Conservation (phyloP, 2,329 filamentous ascomycete genomes). For the Sarocladium strictum region DNA sequence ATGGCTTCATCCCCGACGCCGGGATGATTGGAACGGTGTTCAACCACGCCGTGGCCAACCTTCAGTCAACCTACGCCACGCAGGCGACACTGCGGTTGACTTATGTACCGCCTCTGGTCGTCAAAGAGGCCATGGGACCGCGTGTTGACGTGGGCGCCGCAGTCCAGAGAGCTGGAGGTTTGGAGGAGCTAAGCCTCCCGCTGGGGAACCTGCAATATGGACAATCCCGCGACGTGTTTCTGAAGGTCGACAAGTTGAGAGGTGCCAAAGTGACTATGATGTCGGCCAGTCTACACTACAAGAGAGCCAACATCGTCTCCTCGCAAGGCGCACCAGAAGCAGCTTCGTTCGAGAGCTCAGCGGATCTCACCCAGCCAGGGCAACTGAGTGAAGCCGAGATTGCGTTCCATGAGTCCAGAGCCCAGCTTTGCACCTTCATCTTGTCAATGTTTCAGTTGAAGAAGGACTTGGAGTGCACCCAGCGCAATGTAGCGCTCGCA, state of each 20-base stretch:
- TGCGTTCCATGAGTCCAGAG: conserved; percentile 47
- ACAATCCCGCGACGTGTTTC: conserved; percentile 51
- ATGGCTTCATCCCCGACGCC: conserved; percentile 55
- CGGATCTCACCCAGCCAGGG: background rate
- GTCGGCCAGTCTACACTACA: conserved; percentile 27
- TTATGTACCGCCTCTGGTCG: conserved; percentile 27
- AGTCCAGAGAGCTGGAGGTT: conserved; percentile 12
- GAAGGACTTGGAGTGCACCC: conserved; percentile 28
- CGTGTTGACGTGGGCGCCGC: conserved; percentile 28
- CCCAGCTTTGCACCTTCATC: conserved; percentile 43
- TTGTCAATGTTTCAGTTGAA: conserved; percentile 30
- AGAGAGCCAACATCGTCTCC: background rate
- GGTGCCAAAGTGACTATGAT: conserved; percentile 20
- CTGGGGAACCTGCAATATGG: conserved; percentile 53
- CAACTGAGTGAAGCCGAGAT: conserved; percentile 21
- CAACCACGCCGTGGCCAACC: conserved; percentile 54
- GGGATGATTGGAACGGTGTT: conserved; percentile 60
- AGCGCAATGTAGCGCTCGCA: background rate
- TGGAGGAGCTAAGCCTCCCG: conserved; percentile 28
- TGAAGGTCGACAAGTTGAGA: conserved; percentile 26
- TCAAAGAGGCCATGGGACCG: conserved; percentile 34
- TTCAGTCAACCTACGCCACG: conserved; percentile 52
- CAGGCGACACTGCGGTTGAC: conserved; percentile 36
- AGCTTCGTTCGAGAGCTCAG: background rate
- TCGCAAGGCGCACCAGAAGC: background rate